Base-by-base conservation (phyloP, 495 filamentous ascomycete genomes). In the Talaromyces trachyspermus region DNA sequence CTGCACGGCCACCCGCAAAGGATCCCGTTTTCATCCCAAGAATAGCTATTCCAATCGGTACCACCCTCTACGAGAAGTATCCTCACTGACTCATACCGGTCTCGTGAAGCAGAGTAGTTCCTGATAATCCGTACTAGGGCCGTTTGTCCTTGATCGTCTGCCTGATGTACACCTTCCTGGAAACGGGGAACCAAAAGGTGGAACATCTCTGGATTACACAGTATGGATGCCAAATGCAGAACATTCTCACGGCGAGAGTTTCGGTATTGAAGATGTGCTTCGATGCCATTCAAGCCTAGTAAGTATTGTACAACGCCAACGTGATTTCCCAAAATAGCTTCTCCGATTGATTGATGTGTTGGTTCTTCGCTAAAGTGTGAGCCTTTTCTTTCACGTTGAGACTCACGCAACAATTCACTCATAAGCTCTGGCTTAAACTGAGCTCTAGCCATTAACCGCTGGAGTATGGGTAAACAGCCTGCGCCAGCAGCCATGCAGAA, bases 171-270 rank as follows among this genome's bases (percentile, higher is more conserved):
- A 43, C 52, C 55, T 14, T 54, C 52, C 22, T 40, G 40, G 37
- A 58, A 54, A 37, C 47, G 46, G 14, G 52, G 42, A 41, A 54
- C 33, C 33, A 57, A 49, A 43, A 61, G 52, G 27, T 32, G 53
- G 42, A 58, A 50, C 24, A 61, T 55, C 23, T 50, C 46, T 29
- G 52, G 58, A 32, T 61, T 58, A 49, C 53, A 61, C 51, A 42
- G 49, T 18, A 24, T 53, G 39, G 58, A 53, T 33, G 58, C 58
- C 37, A 55, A 29, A 48, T 61, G 55, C 40, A 61, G 35, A 47
- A 61, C 50, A 33, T 58, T 58, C 24, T 58, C 53, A 37, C 58
- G 50, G 26, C 51, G 53, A 20, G 50, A 48, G 26, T 59, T 59
- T 29, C 40, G 30, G 35, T 59, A 53, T 46, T 41, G 52, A 44